Base-by-base conservation (phyloP, 345 rosid genomes). In the Conringia planisiliqua region DNA sequence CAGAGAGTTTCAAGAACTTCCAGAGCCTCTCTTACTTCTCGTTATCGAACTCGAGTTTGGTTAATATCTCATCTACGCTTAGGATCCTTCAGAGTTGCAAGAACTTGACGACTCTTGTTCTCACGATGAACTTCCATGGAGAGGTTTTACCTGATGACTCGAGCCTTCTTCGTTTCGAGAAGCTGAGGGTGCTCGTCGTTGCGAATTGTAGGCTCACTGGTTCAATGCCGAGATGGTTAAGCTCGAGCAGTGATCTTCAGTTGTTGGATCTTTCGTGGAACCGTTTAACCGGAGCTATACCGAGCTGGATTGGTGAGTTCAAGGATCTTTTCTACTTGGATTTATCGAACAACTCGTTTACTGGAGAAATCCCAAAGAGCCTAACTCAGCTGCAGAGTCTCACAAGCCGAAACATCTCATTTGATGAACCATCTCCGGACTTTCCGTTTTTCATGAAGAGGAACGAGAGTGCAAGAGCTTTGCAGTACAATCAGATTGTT, bases 221-320 rank as follows among this genome's bases (percentile, higher is more conserved):
- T 48, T 76, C 83, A 1, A 55, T 92, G 26, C 94, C 98, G 1
- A 74, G 48, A 0, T 92, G 98, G 98, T 80, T 92, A 79, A 80
- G 62, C n/a, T 52, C 42, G 14, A 80, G 88, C 66, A 26, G 36
- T 11, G 78, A 84, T 10, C 84, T 92, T 85, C 90, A 90, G 84
- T 32, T 92, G 76, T 60, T 92, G 78, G 97, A 92, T 86, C 83
- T 92, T 59, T 92, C 97, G 7, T 90, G 96, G 97, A 90, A 90
- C 50, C 81, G 4, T 36, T 78, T 90, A 82, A 38, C 52, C 0
- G 89, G 89, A 46, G 16, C 58, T 30, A 82, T 90, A 56, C 96
- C 92, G 2, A 30, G 30, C 16, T 90, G 96, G 92, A 44, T 90
- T 22, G 89, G 87, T 30, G 48, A 35, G 13, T 85, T 81, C 63